Base-by-base conservation (phyloP, 2,329 filamentous ascomycete species). In the Apiospora pterosperma region DNA sequence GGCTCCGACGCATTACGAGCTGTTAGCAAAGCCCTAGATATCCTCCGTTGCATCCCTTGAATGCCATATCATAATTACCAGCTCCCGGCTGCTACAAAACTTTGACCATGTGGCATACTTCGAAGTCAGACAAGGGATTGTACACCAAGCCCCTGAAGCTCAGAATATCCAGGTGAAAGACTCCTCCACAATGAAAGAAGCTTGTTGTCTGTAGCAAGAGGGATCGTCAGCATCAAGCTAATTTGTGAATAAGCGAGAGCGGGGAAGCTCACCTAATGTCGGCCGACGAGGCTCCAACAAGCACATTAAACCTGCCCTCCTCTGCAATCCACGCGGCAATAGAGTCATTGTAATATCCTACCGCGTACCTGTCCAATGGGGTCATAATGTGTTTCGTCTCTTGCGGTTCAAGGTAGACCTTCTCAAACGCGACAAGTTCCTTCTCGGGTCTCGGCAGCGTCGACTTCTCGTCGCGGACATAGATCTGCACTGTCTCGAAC, bases 371-470 rank as follows among this genome's bases (percentile, higher is more conserved):
- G 68, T 85, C 82, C 11, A 85, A 68, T 19, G 70, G 68, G 4
- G 85, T 75, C 11, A 77, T 75, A 38, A 85, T 73, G 65, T 85
- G 82, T 68, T 77, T 81, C 0, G 83, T 85, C 77, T 85, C 83
- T 4, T 86, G 87, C 1, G 83, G 78, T 55, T 85, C 80, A 3
- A 92, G 75, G 61, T 77, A 81, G 0, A 90, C 82, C 76, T 91
- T 92, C 65, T 85, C 84, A 71, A 92, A 92, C 0, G 88, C 89
- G 38, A 88, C 87, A 1, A 92, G 80, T 76, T 92, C 90, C 76
- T 92, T 92, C 69, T 88, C 85, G 0, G 90, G 90, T 25, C 90
- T 79, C 0, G 85, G 85, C n/a, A 92, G 79, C 11, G 83, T 79
- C 1, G 87, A 87, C 73, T 85, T 86, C 61, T 85, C 80, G 64